A percentile compares a stretch with the other conserved stretches of the same genome.
Evolutionary conservation across 768 basidiomycete genomes (phyloP).

Genomic region (Podaxis mareebaensis): DNA sequence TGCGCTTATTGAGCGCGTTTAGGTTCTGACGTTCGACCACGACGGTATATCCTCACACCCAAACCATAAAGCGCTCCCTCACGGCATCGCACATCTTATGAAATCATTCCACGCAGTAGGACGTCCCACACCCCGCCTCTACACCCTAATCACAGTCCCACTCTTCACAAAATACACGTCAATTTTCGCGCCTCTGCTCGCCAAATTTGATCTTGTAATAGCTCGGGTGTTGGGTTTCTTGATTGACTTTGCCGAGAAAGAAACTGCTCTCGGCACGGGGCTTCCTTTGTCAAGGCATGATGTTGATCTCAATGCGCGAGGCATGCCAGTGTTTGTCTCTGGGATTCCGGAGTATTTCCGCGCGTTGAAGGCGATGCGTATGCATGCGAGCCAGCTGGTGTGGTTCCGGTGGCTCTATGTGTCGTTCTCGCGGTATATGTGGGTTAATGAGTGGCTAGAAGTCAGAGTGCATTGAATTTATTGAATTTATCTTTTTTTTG

Average conservation of each 20-base stretch:
- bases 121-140: constrained; percentile 42
- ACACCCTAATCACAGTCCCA: constrained; percentile 61
- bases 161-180: constrained; percentile 62
- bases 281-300: background rate
- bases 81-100: constrained; percentile 51
- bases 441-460: constrained; percentile 84
- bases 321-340: constrained; percentile 53
- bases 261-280: constrained; percentile 17
- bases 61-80: constrained; percentile 76
- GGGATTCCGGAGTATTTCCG: constrained; percentile 54
- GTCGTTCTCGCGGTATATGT: constrained; percentile 83
- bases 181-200: constrained; percentile 47
- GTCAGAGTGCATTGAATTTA: constrained; percentile 25
- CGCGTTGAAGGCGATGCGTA: constrained; percentile 67
- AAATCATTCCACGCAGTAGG: constrained; percentile 22
- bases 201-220: constrained; percentile 45
- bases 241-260: constrained; percentile 18
- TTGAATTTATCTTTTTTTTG: background rate
- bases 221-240: background rate
- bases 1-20: background rate
- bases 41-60: constrained; percentile 81
- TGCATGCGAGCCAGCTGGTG: constrained; percentile 74
- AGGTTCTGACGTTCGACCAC: constrained; percentile 88
- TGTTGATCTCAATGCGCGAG: background rate
- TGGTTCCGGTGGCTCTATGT: constrained; percentile 93